Evolutionary conservation across 768 basidiomycete species (phyloP), one percentile per base, ranked within the genome.

Genomic region (Russula virescens): DNA sequence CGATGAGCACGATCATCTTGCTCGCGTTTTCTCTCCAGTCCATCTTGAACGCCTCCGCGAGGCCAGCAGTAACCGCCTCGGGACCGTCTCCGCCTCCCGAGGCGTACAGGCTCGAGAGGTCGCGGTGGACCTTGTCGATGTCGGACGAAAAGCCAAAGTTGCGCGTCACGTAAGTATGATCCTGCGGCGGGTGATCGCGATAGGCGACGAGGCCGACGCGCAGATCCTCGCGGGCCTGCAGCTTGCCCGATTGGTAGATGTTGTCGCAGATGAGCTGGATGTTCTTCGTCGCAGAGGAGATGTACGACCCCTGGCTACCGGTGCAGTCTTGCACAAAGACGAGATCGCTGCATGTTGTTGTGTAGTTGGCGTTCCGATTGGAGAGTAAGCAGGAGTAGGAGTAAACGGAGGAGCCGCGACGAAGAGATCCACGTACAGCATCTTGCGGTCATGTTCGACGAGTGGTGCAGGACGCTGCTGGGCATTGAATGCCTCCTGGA

Each of bases 281-380:
- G 75, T 98, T 98, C 80, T 89, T 92, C 11, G 94, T 95, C 21
- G 94, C 94, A 50, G 91, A 91, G n/a, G 89, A 81, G 67, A 93
- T 94, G 76, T 93, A 93, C 71, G 86, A 88, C 38, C 89, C 90
- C 68, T 94, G 91, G 69, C 88, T 91, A 16, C 94, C 94, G 8
- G 94, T 97, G 74, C 94, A 95, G 75, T 97, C 94, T 73, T 96
- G 91, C 21, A 97, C 84, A 77, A 97, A 97, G 50, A 94, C 94
- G 63, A 97, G 84, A 76, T 97, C 94, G 63, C 91, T 94, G 72
- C 40, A 28, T 49, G 52, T 16, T n/a, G n/a, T n/a, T n/a, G 34
- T 40, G 35, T 25, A 45, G 34, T 35, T 14, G 31, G 8, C 31
- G 31, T 25, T n/a, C 55, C 48, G 42, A 57, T 40, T 31, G 38